These are phyloP conservation scores for Coniferiporia weirii DNA, from an alignment of 1,284 basidiomycete species.

Conservation along the genomic window DNA sequence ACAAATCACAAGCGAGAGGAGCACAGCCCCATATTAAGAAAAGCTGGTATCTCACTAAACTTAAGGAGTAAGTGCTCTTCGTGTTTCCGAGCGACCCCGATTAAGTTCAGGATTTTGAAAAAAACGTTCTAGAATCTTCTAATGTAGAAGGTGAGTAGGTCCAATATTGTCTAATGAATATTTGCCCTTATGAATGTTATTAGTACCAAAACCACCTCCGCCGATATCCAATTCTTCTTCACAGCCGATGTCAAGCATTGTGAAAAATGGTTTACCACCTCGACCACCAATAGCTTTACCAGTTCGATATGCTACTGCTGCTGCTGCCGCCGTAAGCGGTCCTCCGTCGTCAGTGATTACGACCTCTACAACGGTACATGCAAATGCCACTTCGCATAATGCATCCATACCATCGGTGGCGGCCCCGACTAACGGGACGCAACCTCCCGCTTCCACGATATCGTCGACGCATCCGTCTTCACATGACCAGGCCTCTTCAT, in stretches of 20 bases:
- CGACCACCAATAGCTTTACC: constrained; percentile 56
- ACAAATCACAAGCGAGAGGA: constrained; percentile 67
- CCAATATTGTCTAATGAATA: not conserved
- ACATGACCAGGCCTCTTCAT: constrained; percentile 54
- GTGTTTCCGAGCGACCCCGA: not conserved
- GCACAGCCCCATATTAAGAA: constrained; percentile 71
- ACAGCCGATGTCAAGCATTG: constrained; percentile 75
- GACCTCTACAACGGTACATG: constrained; percentile 16
- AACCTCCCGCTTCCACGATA: constrained; percentile 29
- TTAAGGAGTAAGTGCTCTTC: constrained; percentile 53
- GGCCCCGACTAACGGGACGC: constrained; percentile 23
- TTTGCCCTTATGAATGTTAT: not conserved
- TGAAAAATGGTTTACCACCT: constrained; percentile 62
- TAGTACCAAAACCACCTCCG: constrained; percentile 59
- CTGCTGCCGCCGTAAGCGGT: constrained; percentile 72
- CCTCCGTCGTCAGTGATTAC: constrained; percentile 31
- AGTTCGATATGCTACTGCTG: constrained; percentile 88
- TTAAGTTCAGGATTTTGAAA: not conserved
- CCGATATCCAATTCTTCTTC: constrained; percentile 77
- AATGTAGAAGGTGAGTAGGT: constrained; percentile 40
- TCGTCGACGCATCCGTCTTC: constrained; percentile 32
- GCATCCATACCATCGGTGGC: constrained; percentile 24
- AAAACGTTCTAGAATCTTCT: constrained; percentile 37
- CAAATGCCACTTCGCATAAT: constrained; percentile 18
- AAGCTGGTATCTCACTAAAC: constrained; percentile 54